Percentiles rank a stretch among this genome's conserved stretches.
Conservation (phyloP, 495 filamentous ascomycete species). For the Podospora pseudocomata region DNA sequence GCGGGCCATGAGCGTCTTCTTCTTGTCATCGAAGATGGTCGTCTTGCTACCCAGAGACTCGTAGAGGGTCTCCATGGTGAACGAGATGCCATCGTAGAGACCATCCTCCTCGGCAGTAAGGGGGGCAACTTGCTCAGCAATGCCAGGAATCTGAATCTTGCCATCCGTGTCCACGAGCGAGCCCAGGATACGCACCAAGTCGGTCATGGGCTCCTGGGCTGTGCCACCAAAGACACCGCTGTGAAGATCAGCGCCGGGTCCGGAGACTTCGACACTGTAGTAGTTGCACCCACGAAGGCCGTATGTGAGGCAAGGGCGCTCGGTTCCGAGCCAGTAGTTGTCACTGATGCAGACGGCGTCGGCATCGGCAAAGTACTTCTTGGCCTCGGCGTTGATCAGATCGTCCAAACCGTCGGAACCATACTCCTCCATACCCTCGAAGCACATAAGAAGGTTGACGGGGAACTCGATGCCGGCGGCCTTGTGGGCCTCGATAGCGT, state of each 20-base stretch:
- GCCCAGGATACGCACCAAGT: slow-evolving; percentile 75
- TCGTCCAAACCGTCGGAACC: slow-evolving; percentile 96
- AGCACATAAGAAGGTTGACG: slow-evolving; percentile 98
- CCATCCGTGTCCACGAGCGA: slow-evolving; percentile 84
- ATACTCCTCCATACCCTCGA: slow-evolving; percentile 99
- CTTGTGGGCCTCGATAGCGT: slow-evolving; percentile 95
- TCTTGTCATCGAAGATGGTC: slow-evolving; percentile 78
- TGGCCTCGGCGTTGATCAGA: slow-evolving; percentile 82
- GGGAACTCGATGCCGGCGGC: slow-evolving; percentile 91
- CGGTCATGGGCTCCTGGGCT: slow-evolving; percentile 97
- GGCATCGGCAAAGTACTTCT: slow-evolving; percentile 87
- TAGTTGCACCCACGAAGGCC: slow-evolving; percentile 97
- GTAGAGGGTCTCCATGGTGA: slow-evolving; percentile 92
- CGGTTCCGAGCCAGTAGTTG: slow-evolving; percentile 99
- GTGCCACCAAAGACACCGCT: slow-evolving; percentile 95
- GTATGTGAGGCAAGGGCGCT: slow-evolving; percentile 97
- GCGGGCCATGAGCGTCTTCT: slow-evolving; percentile 85
- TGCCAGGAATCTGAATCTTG: slow-evolving; percentile 83
- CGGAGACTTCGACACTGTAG: slow-evolving; percentile 82
- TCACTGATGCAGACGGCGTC: slow-evolving; percentile 98
- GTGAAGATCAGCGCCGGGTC: slow-evolving; percentile 91
- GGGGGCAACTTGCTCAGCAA: slow-evolving; percentile 87
- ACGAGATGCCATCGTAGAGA: slow-evolving; percentile 81
- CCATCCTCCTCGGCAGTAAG: slow-evolving; percentile 79
- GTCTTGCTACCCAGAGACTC: slow-evolving; percentile 85